Conservation (phyloP, 2,329 filamentous ascomycete genomes). For the Penicillium sclerotiorum region DNA sequence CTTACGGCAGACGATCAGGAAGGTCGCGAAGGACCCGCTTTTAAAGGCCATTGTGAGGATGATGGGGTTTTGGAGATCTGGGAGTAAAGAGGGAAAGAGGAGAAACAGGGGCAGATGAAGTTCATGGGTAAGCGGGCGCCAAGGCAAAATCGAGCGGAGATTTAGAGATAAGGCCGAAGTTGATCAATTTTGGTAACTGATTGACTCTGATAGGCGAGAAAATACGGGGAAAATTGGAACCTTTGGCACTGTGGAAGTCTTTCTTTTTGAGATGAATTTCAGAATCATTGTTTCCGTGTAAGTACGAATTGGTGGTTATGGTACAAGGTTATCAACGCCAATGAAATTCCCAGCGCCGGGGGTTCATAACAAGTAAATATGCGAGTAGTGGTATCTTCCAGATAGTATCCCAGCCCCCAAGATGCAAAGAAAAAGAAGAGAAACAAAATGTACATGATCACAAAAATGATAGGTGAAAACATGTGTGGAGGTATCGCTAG, state of each 20-base stretch:
- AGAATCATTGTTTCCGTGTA: too few relatives aligned
- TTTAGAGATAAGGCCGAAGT: conserved; percentile 11
- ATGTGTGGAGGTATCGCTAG: neutral
- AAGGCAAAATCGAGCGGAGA: conserved; percentile 13
- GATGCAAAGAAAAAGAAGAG: conserved; percentile 17
- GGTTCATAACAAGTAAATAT: conserved; percentile 17
- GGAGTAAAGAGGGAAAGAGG: neutral
- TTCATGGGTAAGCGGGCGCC: conserved; percentile 25
- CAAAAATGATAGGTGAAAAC: conserved; percentile 15
- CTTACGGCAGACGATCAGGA: conserved; percentile 94
- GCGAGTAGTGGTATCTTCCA: conserved; percentile 38
- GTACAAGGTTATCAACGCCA: conserved; percentile 24
- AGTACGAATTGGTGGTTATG: conserved; percentile 13
- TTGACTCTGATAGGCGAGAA: neutral
- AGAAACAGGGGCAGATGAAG: conserved; percentile 14
- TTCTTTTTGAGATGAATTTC: too few relatives aligned
- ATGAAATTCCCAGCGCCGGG: conserved; percentile 8
- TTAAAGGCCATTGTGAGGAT: conserved; percentile 38
- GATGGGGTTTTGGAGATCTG: conserved; percentile 6
- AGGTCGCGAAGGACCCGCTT: conserved; percentile 80
- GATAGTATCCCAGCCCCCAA: conserved; percentile 26
- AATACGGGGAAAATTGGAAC: too few relatives aligned
- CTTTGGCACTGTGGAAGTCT: too few relatives aligned
- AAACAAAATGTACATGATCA: conserved; percentile 26
- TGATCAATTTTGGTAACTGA: neutral